Evolutionary conservation across 139 green algal genomes (phyloP).

Genomic region (Parachlorella kessleri): DNA sequence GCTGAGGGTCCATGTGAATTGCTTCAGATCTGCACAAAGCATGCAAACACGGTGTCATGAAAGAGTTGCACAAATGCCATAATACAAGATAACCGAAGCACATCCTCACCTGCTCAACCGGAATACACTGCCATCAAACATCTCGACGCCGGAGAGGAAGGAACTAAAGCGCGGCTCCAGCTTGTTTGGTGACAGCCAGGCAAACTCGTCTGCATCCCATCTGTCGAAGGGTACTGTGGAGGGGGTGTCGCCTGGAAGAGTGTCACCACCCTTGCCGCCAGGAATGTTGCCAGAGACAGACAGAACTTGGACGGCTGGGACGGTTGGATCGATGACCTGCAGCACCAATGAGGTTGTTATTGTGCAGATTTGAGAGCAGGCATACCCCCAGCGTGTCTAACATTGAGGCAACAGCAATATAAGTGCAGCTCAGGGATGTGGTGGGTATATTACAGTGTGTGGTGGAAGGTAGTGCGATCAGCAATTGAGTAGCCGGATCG

Average conservation of each 20-base stretch:
- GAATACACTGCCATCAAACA: constrained; percentile 50
- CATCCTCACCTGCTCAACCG: constrained; percentile 30
- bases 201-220: constrained; percentile 46
- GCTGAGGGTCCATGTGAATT: constrained; percentile 71
- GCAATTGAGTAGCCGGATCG: no score
- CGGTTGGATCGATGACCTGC: no score
- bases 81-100: no score
- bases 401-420: no score
- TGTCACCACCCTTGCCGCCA: not conserved
- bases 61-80: no score
- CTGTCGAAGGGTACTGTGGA: constrained; percentile 30
- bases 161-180: constrained; percentile 51
- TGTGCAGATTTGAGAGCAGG: not conserved
- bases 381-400: no score
- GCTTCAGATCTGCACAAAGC: constrained; percentile 29
- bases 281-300: not conserved
- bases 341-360: not conserved
- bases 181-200: not conserved
- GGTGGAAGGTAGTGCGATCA: no score
- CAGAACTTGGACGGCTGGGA: not conserved
- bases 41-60: not conserved
- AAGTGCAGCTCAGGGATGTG: no score
- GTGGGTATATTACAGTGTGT: no score
- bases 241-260: not conserved
- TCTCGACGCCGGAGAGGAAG: constrained; percentile 53